Evolutionary conservation across 1,139 yeast genomes (phyloP).

Genomic region (Candida buenavistaensis): DNA sequence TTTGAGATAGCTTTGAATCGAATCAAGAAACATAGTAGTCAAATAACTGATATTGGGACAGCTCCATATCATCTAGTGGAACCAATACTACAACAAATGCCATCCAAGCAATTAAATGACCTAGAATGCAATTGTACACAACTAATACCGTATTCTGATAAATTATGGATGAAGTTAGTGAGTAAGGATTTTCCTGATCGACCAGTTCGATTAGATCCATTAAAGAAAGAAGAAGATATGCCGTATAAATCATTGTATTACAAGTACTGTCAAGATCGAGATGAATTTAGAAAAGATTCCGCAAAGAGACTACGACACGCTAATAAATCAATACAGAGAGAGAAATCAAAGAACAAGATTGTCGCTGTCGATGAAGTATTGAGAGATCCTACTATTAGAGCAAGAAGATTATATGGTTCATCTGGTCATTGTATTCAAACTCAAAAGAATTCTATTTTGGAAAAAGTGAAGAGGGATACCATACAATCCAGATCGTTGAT

Average conservation of each 20-base stretch:
- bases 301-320: constrained; percentile 48
- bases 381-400: constrained; percentile 39
- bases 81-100: constrained; percentile 44
- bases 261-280: constrained; percentile 44
- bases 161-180: constrained; percentile 48
- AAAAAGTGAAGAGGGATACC: constrained; percentile 34
- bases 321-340: constrained; percentile 39
- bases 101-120: constrained; percentile 45
- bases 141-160: constrained; percentile 49
- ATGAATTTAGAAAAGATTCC: constrained; percentile 48
- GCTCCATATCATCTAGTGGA: constrained; percentile 50
- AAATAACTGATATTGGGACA: constrained; percentile 41
- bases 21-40: constrained; percentile 11
- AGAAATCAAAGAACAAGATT: constrained; percentile 50
- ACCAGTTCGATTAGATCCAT: constrained; percentile 19
- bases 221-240: constrained; percentile 20
- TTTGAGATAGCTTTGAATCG: constrained; percentile 10
- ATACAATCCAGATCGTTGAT: constrained; percentile 32
- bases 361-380: constrained; percentile 38
- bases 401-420: constrained; percentile 15
- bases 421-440: constrained; percentile 5
- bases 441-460: constrained; percentile 32
- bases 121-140: constrained; percentile 47
- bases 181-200: constrained; percentile 52
- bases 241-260: constrained; percentile 44